A percentile compares a stretch with the other conserved stretches of the same genome.
phyloP scores from a whole-genome alignment of 495 filamentous ascomycete genomes.

The Neurospora sp. region DNA sequence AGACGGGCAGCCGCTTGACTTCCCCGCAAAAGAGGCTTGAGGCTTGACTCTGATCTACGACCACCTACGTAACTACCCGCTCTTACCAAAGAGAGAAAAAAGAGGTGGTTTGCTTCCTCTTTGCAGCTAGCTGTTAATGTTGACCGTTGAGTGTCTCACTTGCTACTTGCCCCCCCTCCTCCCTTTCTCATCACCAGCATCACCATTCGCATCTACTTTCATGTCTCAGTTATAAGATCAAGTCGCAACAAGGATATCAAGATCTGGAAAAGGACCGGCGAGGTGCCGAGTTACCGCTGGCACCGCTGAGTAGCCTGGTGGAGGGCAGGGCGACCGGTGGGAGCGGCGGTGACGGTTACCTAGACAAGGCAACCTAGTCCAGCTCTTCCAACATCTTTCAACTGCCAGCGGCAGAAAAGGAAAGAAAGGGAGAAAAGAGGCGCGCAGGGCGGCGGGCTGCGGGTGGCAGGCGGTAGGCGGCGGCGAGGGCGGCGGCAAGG shows the following conservation, averaged over 20 bases:
- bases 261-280: background rate
- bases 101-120: background rate
- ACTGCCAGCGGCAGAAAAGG: background rate
- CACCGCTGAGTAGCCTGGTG: background rate
- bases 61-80: background rate
- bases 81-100: background rate
- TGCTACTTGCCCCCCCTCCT: background rate
- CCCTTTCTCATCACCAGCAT: background rate
- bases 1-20: background rate
- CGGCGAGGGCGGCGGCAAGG: background rate
- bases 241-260: background rate
- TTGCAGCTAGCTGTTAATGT: background rate
- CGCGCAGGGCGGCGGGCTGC: background rate
- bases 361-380: background rate
- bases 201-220: background rate
- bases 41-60: background rate
- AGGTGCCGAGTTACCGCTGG: background rate
- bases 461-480: background rate
- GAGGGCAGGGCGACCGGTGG: background rate
- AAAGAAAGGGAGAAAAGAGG: background rate
- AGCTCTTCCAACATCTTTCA: background rate
- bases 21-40: background rate
- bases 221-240: background rate
- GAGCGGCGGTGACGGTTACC: background rate
- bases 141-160: background rate